Conservation (phyloP, 352 stramenopile genomes). For the Plasmopara viticola region DNA sequence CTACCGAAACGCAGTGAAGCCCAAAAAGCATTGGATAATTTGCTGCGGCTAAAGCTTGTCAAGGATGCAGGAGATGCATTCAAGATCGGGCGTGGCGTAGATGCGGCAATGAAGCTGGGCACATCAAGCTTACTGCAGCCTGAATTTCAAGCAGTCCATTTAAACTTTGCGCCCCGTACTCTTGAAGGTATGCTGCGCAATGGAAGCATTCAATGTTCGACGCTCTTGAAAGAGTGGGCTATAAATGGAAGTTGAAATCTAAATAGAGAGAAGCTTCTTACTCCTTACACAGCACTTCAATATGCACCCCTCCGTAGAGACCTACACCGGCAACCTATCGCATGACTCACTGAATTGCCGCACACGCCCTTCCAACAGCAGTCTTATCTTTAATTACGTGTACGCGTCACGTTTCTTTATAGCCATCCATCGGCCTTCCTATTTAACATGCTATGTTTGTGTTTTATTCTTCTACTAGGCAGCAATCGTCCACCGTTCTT, state of each 20-base stretch:
- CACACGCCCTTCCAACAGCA: constrained; percentile 20
- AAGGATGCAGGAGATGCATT: constrained; percentile 74
- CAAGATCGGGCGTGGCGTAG: constrained; percentile 38
- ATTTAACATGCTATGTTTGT: background rate
- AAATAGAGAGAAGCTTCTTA: constrained; percentile 10
- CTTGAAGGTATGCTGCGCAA: constrained; percentile 71
- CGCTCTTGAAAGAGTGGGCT: constrained; percentile 67
- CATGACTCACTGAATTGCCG: constrained; percentile 28
- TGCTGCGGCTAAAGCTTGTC: constrained; percentile 64
- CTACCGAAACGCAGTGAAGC: constrained; percentile 64
- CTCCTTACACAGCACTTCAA: background rate
- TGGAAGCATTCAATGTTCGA: constrained; percentile 68
- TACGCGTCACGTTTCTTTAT: constrained; percentile 16
- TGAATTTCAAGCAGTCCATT: constrained; percentile 67
- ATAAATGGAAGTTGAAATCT: constrained; percentile 38
- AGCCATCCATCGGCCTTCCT: background rate
- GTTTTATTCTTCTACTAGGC: constrained; percentile 16
- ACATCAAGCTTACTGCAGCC: constrained; percentile 45
- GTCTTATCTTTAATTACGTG: constrained; percentile 67
- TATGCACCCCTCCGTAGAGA: background rate
- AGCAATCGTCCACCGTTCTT: constrained; percentile 44
- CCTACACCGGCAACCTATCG: background rate
- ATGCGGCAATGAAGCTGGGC: constrained; percentile 14
- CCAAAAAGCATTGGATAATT: constrained; percentile 66
- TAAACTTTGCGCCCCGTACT: constrained; percentile 65